Evolutionary conservation across 768 basidiomycete species (phyloP).

Genomic region (Tricholoma terreum): DNA sequence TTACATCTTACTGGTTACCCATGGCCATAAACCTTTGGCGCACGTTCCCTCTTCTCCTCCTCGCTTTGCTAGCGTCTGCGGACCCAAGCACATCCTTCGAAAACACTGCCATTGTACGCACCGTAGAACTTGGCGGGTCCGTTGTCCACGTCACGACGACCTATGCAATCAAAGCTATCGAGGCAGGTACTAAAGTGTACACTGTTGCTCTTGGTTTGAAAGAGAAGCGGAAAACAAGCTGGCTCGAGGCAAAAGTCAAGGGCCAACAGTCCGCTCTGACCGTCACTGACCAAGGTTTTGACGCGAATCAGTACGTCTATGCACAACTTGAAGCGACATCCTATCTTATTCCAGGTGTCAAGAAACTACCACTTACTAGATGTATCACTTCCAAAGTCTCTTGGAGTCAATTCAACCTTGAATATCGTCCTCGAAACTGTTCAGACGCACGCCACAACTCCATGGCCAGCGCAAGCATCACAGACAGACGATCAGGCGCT

Average conservation of each 20-base stretch:
- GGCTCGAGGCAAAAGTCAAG: constrained; percentile 79
- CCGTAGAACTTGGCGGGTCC: constrained; percentile 86
- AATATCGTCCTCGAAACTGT: constrained; percentile 79
- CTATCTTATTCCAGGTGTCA: constrained; percentile 10
- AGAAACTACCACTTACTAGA: constrained; percentile 54
- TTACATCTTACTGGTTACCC: constrained; percentile 12
- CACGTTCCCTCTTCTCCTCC: constrained; percentile 45
- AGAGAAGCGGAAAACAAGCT: constrained; percentile 68
- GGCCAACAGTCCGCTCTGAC: constrained; percentile 55
- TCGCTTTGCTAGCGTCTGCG: constrained; percentile 38
- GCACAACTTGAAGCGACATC: neutral
- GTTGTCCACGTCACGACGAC: constrained; percentile 87
- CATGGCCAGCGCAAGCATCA: constrained; percentile 69
- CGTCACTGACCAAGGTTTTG: constrained; percentile 46
- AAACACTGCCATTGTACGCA: constrained; percentile 86
- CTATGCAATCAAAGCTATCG: constrained; percentile 75
- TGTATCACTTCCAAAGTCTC: constrained; percentile 58
- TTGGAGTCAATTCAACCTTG: constrained; percentile 56
- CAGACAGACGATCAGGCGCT: constrained; percentile 80
- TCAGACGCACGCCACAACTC: constrained; percentile 72
- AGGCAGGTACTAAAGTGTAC: constrained; percentile 59
- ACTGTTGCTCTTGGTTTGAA: constrained; percentile 61
- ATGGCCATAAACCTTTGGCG: constrained; percentile 46
- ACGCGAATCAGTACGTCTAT: constrained; percentile 47
- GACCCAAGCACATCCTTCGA: constrained; percentile 59